phyloP scores from a whole-genome alignment of 2,329 filamentous ascomycete species.

The Xylariaceae sp. region DNA sequence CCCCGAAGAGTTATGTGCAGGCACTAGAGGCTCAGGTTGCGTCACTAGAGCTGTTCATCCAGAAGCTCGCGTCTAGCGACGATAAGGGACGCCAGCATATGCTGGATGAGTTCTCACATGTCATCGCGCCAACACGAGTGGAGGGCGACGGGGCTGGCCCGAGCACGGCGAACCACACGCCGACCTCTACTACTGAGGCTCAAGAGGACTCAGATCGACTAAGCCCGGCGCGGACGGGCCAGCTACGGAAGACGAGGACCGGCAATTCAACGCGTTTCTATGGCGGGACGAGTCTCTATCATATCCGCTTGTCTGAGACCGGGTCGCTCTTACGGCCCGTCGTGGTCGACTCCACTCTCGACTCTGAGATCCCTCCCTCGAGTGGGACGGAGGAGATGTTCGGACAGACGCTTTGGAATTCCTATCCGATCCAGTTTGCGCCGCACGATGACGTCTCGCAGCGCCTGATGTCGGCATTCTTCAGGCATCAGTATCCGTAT shows the following conservation, averaged over 20 bases:
- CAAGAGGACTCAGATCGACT: conserved; percentile 24
- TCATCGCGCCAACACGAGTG: conserved; percentile 19
- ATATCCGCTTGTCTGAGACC: conserved; percentile 33
- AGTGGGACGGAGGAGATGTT: conserved; percentile 12
- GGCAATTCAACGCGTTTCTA: conserved; percentile 43
- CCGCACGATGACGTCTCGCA: conserved; percentile 42
- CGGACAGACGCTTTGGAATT: conserved; percentile 9
- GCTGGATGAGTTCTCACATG: conserved; percentile 34
- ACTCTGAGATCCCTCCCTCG: conserved; percentile 1
- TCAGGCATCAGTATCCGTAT: conserved; percentile 44
- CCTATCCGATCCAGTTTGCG: conserved; percentile 34
- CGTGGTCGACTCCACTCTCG: conserved; percentile 14
- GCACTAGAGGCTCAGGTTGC: conserved; percentile 44
- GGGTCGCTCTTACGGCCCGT: conserved; percentile 2
- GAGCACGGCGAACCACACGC: conserved; percentile 11
- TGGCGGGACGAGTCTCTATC: conserved; percentile 44
- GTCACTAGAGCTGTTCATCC: conserved; percentile 42
- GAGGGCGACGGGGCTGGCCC: conserved; percentile 13
- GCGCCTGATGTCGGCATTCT: conserved; percentile 43
- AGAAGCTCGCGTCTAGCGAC: conserved; percentile 39
- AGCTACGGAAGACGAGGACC: conserved; percentile 35
- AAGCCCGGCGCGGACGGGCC: conserved; percentile 33
- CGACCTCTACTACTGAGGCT: conserved; percentile 1
- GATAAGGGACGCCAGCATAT: conserved; percentile 38
- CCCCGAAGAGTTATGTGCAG: conserved; percentile 42